phyloP scores from a whole-genome alignment of 164 flowering plant species.

The Macadamia integrifolia region DNA sequence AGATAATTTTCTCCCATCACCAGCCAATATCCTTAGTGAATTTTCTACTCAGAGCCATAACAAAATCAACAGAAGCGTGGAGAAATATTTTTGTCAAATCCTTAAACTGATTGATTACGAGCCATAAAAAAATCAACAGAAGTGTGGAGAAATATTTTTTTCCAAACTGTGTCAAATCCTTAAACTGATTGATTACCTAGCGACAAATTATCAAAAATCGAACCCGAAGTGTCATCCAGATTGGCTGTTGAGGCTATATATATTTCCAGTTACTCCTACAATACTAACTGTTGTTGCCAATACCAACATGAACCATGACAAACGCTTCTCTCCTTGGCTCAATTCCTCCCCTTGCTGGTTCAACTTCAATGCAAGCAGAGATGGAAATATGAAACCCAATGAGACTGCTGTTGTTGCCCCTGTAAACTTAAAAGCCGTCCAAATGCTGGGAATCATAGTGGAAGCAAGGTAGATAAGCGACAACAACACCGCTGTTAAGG shows the following conservation, averaged over 20 bases:
- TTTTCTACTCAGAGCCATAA: not conserved
- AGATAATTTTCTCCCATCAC: not conserved
- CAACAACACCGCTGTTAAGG: slow-evolving; percentile 54
- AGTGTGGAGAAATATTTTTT: not conserved
- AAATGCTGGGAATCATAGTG: slow-evolving; percentile 86
- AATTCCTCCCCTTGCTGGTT: slow-evolving; percentile 38
- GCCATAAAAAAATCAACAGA: not conserved
- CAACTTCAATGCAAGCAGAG: slow-evolving; percentile 68
- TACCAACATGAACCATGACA: slow-evolving; percentile 68
- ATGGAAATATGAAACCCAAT: slow-evolving; percentile 84
- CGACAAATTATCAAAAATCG: no score
- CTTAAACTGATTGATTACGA: no score
- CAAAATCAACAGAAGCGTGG: not conserved
- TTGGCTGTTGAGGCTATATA: slow-evolving; percentile 45
- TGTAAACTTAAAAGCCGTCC: slow-evolving; percentile 97
- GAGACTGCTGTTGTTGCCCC: slow-evolving; percentile 96
- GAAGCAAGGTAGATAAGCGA: slow-evolving; percentile 66
- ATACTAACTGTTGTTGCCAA: slow-evolving; percentile 65
- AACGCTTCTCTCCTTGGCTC: slow-evolving; percentile 34
- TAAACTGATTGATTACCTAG: not conserved
- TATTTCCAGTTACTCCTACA: slow-evolving; percentile 76
- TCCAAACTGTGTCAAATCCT: not conserved
- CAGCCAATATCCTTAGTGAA: not conserved
- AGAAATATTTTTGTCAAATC: not conserved
- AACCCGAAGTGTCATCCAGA: slow-evolving; percentile 26